Base-by-base conservation (phyloP, 2,329 filamentous ascomycete genomes). In the Fusarium sp. region DNA sequence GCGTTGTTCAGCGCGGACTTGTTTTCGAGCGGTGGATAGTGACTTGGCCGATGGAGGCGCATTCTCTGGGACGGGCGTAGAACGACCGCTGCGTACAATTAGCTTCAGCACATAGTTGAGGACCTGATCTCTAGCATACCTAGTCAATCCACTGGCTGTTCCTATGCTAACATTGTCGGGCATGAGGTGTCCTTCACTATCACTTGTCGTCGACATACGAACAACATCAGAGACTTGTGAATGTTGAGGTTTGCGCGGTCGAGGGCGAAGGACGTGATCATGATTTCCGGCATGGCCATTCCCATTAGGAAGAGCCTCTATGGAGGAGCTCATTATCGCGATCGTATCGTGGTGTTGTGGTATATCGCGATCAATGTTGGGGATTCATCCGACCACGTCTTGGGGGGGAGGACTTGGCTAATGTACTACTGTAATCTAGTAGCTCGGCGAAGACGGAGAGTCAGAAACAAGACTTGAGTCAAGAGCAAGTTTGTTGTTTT, bases 31-130 rank as follows among this genome's bases (percentile, higher is more conserved):
- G 16, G 89, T 91, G 43, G 93, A 97, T 66, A 97, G 91, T 39
- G 91, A 94, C 73, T 95, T 92, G 60, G 91, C 89, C 2, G 95
- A 98, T 2, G 94, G 95, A n/a, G 93, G 96, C 13, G 96, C 96
- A 86, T 98, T 94, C 74, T 90, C 87, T 56, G 95, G 90, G 49
- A 97, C 81, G 44, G 94, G 94, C 6, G 94, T 97, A 16, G 93
- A 94, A 62, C 88, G 88, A 63, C 93, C 93, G 81, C 93, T 97
- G 72, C 1, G 18, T n/a, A 48, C 21, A 45, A 48, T 48, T 46
- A 43, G 64, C 68, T 59, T 67, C 55, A 30, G 52, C 34, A 25
- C 7, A 43, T 39, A 6, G 7, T 25, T 43, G 37, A 16, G 14
- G 3, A n/a, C n/a, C 16, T 7, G 6, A 34, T 44, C 21, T 46